phyloP scores from a whole-genome alignment of 768 basidiomycete species.

The Kwoniella sp. region DNA sequence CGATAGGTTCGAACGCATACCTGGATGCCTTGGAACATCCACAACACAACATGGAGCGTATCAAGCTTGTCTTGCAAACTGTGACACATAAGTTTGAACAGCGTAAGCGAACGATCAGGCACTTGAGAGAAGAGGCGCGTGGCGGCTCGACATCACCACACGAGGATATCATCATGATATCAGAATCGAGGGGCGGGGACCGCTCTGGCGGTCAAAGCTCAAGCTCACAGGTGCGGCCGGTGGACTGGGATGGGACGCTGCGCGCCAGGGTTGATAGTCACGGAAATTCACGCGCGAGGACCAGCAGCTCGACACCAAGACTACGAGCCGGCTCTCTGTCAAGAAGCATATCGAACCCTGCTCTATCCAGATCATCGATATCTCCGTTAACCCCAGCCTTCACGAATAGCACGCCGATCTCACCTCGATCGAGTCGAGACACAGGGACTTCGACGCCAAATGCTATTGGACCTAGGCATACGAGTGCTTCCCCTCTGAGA shows the following conservation, averaged over 20 bases:
- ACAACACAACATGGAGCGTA: slow-evolving; percentile 34
- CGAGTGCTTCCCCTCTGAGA: slow-evolving; percentile 1
- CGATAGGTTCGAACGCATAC: slow-evolving; percentile 15
- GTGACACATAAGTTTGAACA: slow-evolving; percentile 53
- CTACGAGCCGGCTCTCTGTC: neutral
- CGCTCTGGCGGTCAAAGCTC: neutral
- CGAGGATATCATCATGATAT: slow-evolving; percentile 6
- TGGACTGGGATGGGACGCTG: slow-evolving; percentile 4
- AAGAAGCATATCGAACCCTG: neutral
- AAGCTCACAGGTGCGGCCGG: slow-evolving; percentile 5
- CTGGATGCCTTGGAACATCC: slow-evolving; percentile 47
- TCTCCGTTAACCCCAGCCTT: neutral
- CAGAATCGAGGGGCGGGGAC: slow-evolving; percentile 7
- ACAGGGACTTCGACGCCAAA: neutral
- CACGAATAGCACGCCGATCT: neutral
- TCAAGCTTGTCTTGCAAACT: slow-evolving; percentile 52
- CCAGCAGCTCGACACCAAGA: neutral
- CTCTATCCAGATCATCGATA: neutral
- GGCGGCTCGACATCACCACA: slow-evolving; percentile 4
- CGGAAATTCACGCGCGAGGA: neutral
- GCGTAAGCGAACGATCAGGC: slow-evolving; percentile 44
- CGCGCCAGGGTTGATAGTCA: neutral
- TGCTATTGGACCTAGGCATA: neutral
- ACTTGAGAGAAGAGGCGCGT: slow-evolving; percentile 18
- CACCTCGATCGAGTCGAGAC: neutral